phyloP scores from a whole-genome alignment of 495 filamentous ascomycete genomes.

The Staphylotrichum tortipilum region DNA sequence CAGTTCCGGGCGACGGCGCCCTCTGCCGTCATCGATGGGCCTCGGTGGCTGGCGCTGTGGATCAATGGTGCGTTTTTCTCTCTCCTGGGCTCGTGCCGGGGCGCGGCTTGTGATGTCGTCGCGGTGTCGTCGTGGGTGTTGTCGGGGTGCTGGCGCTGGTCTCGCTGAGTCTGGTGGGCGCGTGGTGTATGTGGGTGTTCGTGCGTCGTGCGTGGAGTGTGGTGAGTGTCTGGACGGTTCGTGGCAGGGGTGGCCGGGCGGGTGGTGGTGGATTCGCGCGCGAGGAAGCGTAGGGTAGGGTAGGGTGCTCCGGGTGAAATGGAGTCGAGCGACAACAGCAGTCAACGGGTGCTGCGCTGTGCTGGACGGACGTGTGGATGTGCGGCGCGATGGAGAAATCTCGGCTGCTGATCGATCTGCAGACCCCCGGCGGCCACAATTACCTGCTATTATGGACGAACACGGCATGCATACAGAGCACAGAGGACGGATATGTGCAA shows the following conservation, averaged over 20 bases:
- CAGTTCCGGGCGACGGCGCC: conserved; percentile 15
- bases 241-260: neutral
- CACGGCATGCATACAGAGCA: too few species aligned
- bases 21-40: conserved; percentile 18
- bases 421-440: too few species aligned
- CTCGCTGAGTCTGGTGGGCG: too few species aligned
- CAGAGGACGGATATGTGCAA: too few species aligned
- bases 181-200: neutral
- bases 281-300: too few species aligned
- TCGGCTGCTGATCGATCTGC: neutral
- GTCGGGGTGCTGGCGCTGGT: too few species aligned
- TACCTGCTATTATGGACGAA: too few species aligned
- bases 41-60: neutral
- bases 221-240: neutral
- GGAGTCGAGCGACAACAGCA: neutral
- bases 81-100: neutral
- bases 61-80: neutral
- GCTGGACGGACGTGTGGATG: too few species aligned
- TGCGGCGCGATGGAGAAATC: too few species aligned
- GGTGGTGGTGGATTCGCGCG: too few species aligned
- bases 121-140: neutral
- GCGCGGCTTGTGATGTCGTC: neutral
- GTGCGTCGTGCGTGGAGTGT: neutral
- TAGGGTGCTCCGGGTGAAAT: conserved; percentile 12
- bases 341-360: neutral